Base-by-base conservation (phyloP, 805 yeast species). In the Teunomyces gatunensis region DNA sequence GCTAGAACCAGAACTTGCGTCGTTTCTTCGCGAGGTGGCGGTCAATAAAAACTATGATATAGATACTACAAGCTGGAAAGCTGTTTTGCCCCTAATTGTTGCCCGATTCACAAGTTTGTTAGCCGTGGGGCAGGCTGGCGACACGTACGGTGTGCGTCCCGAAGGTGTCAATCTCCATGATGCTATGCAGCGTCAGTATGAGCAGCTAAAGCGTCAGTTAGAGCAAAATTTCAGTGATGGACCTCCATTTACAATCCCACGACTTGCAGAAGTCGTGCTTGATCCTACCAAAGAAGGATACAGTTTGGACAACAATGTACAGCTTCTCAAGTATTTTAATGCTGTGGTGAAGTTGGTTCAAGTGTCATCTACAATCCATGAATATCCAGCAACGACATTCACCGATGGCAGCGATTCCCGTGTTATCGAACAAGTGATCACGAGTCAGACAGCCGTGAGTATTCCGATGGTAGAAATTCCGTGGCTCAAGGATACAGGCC, bases 181-280 rank as follows among this genome's bases (percentile, higher is more conserved):
- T 11, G 29, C 46, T 2, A 46, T 46, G 1, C 29, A 27, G 28
- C 32, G 23, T 12, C 42, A 34, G 9, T 21, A 43, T 35, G 41
- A 46, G 11, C 48, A 47, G n/a, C 50, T 84, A 73, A 70, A 45
- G 55, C 63, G 37, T 59, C 74, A 35, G 72, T 69, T 55, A 13
- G 39, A 48, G 2, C 39, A 17, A 6, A 48, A 44, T 61, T 75
- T 54, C 60, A 55, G 45, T 65, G 71, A 39, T 3, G 30, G 39
- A 56, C 74, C 68, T 6, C 85, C 84, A 1, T 80, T 79, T 54
- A 79, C 83, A 0, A 65, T 78, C 1, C 51, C 68, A 10, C 54
- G 84, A 46, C 55, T 80, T 1, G 69, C 79, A 15, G 84, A 80
- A 54, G 45, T 80, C 9, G 52, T 79, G 5, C 47, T 58, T n/a